Percentiles rank a stretch among this genome's conserved stretches.
Evolutionary conservation across 2,329 filamentous ascomycete genomes (phyloP).

Genomic region (Myriangium duriaei): DNA sequence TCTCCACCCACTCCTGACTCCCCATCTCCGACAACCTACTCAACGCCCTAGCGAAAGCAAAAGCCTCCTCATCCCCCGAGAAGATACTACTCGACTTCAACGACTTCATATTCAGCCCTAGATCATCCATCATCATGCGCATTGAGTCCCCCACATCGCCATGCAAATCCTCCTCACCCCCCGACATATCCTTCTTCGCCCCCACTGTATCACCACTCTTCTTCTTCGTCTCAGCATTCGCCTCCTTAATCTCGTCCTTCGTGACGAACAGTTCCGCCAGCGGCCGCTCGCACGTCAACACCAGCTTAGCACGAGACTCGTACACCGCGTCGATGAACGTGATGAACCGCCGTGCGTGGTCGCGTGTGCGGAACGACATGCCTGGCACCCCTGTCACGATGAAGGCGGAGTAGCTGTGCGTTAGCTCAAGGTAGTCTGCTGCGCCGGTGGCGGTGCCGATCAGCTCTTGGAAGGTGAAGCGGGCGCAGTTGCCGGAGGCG

Average conservation of each 20-base stretch:
- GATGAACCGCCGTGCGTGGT: constrained; percentile 85
- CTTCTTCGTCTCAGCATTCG: constrained; percentile 19
- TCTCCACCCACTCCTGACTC: constrained; percentile 85
- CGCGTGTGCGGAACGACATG: constrained; percentile 77
- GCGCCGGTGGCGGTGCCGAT: constrained; percentile 86
- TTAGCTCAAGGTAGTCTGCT: constrained; percentile 88
- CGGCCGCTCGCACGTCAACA: constrained; percentile 79
- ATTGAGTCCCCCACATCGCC: constrained; percentile 56
- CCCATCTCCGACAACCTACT: constrained; percentile 85
- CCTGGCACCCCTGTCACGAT: constrained; percentile 82
- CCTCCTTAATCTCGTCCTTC: constrained; percentile 29
- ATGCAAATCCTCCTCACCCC: constrained; percentile 78
- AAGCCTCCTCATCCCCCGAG: constrained; percentile 87
- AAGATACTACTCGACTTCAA: constrained; percentile 81
- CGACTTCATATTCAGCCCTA: constrained; percentile 72
- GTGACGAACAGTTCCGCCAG: constrained; percentile 64
- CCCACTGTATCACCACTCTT: constrained; percentile 39
- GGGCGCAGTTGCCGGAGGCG: constrained; percentile 76
- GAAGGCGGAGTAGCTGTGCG: constrained; percentile 81
- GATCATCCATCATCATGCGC: constrained; percentile 73
- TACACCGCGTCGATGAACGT: constrained; percentile 97
- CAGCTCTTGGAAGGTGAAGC: constrained; percentile 86
- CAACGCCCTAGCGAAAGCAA: constrained; percentile 84
- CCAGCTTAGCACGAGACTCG: constrained; percentile 82
- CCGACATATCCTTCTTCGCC: constrained; percentile 62